Percentiles rank a stretch among this genome's conserved stretches.
Evolutionary conservation across 176 grass and related monocot species (phyloP).

Genomic region (Melocanna baccifera): DNA sequence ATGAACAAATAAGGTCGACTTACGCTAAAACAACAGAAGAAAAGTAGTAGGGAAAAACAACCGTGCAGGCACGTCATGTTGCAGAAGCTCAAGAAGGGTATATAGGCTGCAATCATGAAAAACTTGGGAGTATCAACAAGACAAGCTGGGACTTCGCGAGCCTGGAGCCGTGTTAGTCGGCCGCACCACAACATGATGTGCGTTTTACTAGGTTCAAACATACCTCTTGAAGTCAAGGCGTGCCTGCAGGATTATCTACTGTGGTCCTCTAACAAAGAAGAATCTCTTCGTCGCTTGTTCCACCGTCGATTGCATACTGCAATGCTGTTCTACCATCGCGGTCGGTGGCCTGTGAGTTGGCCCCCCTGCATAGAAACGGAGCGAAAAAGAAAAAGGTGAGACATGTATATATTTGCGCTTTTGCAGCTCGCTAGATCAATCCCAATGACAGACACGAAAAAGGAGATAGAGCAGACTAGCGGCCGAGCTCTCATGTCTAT

Average conservation of each 20-base stretch:
- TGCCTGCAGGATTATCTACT: conserved; percentile 50
- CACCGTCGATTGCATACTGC: conserved; percentile 69
- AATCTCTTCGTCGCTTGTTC: conserved; percentile 75
- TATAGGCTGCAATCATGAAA: conserved; percentile 17
- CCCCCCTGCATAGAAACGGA: conserved; percentile 57
- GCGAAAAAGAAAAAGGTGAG: background rate
- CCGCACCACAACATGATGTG: background rate
- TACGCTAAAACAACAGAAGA: background rate
- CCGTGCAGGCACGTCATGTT: background rate
- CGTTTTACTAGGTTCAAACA: background rate
- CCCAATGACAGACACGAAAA: background rate
- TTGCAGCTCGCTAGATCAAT: background rate
- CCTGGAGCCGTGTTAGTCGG: conserved; percentile 12
- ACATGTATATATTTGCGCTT: background rate
- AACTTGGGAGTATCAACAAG: conserved; percentile 3
- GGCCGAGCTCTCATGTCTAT: background rate
- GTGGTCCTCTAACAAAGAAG: conserved; percentile 73
- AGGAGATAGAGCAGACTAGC: background rate
- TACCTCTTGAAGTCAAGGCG: background rate
- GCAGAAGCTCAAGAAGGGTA: conserved; percentile 22
- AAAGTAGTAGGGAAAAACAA: background rate
- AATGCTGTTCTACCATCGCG: conserved; percentile 73
- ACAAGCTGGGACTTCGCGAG: background rate
- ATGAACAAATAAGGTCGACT: conserved; percentile 40
- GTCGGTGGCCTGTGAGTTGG: conserved; percentile 60